These are phyloP conservation scores for Cyclocybe aegerita DNA, from an alignment of 768 basidiomycete genomes.

Conservation along the genomic window DNA sequence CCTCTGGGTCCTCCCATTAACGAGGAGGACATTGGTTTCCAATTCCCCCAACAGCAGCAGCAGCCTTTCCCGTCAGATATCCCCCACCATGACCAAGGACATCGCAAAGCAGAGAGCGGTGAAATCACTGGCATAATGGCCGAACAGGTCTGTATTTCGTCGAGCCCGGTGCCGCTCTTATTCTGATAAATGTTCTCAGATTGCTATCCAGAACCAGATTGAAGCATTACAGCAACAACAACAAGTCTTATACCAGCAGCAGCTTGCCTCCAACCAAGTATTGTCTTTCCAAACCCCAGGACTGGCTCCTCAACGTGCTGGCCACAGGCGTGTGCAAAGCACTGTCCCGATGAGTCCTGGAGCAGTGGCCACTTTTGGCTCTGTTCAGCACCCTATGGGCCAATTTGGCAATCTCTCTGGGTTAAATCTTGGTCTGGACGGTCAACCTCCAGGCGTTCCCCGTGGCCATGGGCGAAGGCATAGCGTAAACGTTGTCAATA, in stretches of 20 bases:
- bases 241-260: constrained; percentile 86
- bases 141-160: constrained; percentile 77
- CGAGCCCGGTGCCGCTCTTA: constrained; percentile 1
- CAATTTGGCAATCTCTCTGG: constrained; percentile 60
- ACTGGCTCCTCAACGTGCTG: constrained; percentile 57
- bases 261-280: constrained; percentile 85
- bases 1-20: constrained; percentile 72
- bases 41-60: constrained; percentile 78
- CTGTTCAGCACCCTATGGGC: constrained; percentile 59
- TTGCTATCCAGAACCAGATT: constrained; percentile 88
- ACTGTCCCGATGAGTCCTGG: constrained; percentile 64
- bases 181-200: constrained; percentile 38
- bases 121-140: constrained; percentile 93
- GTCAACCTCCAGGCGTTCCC: constrained; percentile 63
- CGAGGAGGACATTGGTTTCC: constrained; percentile 80
- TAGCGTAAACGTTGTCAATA: constrained; percentile 90
- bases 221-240: constrained; percentile 90
- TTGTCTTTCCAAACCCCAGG: constrained; percentile 79
- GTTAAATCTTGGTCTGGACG: constrained; percentile 60
- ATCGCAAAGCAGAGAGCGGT: constrained; percentile 63
- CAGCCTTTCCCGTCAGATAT: constrained; percentile 33
- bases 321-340: constrained; percentile 86
- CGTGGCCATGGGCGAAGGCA: constrained; percentile 88
- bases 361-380: constrained; percentile 42
- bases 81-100: constrained; percentile 34